Conservation (phyloP, 208 protist genomes). For the Acanthamoeba healyi region DNA sequence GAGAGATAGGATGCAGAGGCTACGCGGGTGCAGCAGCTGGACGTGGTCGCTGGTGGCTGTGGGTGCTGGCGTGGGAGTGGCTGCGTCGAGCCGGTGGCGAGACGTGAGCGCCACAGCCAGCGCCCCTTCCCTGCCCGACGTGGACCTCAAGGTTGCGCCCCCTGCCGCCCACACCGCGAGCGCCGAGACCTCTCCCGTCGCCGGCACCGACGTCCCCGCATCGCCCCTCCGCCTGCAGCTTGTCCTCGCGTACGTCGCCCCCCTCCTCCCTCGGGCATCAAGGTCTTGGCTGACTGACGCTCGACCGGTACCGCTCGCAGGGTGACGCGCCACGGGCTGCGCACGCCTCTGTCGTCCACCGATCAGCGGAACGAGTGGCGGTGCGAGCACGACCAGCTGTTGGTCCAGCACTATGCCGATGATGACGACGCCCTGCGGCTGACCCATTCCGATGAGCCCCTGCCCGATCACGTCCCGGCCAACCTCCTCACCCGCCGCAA, state of each 20-base stretch:
- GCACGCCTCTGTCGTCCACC: conserved; percentile 1
- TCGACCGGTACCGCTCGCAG: not conserved
- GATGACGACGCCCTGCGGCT: conserved; percentile 3
- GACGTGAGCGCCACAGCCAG: too few species aligned
- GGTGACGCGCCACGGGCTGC: conserved; percentile 35
- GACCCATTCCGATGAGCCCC: conserved; percentile 1
- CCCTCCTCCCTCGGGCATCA: not conserved
- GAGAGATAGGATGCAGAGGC: too few species aligned
- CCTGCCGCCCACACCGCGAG: not conserved
- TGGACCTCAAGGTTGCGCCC: not conserved
- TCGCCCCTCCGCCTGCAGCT: not conserved
- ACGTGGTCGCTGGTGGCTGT: too few species aligned
- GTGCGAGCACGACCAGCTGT: conserved; percentile 53
- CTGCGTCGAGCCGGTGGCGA: too few species aligned
- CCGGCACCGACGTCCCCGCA: not conserved
- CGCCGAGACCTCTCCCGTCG: not conserved
- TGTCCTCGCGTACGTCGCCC: not conserved
- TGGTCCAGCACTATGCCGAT: conserved; percentile 55
- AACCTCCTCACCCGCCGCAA: conserved; percentile 46
- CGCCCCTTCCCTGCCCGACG: not conserved
- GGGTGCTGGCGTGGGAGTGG: too few species aligned
- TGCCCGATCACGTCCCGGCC: not conserved
- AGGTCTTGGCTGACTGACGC: not conserved
- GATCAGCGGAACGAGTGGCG: conserved; percentile 29
- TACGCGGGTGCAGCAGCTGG: too few species aligned